Evolutionary conservation across 2,329 filamentous ascomycete species (phyloP), one percentile per base, ranked within the genome.

Genomic region (Aspergillus sp.): DNA sequence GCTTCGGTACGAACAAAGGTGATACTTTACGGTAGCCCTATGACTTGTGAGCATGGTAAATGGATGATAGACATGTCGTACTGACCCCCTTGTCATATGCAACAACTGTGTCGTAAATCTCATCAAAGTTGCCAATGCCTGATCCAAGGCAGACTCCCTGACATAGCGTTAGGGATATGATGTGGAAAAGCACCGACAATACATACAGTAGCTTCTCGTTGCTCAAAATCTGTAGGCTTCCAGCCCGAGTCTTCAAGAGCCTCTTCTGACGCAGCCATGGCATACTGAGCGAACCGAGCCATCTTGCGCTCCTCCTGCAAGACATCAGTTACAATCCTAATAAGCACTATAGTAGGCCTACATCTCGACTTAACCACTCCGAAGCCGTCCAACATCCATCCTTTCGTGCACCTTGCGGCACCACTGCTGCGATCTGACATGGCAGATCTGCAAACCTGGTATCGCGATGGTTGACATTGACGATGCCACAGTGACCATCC

Each of bases 11-110:
- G 72, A 99, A 98, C 3, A 96, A 80, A 1, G 95, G 95, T 36
- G 93, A 96, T 2, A 98, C 90, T 71, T 95, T 96, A 68, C 86
- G 91, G 75, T 97, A 96, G 64, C 94, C 94, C 91, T 95, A 50
- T 23, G 61, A 39, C 19, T 30, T 59, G 67, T 67, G 36, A 71
- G 38, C 49, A 32, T 19, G 36, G 6, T 17, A 8, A 8, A 15
- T n/a, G 8, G 8, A 25, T 41, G 4, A 8, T 25, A 10, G 8
- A 54, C 50, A 6, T 1, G 58, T 17, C 27, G 52, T 38, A 76
- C 86, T 77, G 78, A 94, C 91, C 60, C 86, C 86, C 76, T 86
- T 82, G 32, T 90, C 83, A 72, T 90, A 96, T 1, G 86, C 86
- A 53, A 96, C 71, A 59, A 90, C 91, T 2, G 92, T 96, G 63